A percentile compares a stretch with the other conserved stretches of the same genome.
Evolutionary conservation across 2,329 filamentous ascomycete species (phyloP).

Genomic region (Aspergillus glaucus): DNA sequence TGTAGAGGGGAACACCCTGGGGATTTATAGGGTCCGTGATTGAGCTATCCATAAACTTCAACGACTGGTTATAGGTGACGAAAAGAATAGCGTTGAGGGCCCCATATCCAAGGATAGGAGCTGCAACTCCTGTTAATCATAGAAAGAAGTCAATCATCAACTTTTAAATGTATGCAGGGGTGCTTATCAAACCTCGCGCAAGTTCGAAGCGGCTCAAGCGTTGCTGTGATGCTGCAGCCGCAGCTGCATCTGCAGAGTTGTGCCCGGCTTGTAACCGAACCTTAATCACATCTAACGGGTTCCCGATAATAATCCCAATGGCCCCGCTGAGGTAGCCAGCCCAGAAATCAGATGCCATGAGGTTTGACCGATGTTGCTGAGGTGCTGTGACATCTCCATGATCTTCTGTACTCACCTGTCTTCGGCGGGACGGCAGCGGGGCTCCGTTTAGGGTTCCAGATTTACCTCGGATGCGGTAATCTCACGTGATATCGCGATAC

Average conservation of each 20-base stretch:
- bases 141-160: neutral
- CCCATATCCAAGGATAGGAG: slow-evolving; percentile 82
- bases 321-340: slow-evolving; percentile 85
- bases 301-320: slow-evolving; percentile 79
- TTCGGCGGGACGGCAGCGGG: neutral
- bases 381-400: neutral
- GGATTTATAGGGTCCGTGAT: slow-evolving; percentile 40
- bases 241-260: slow-evolving; percentile 12
- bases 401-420: neutral
- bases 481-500: slow-evolving; percentile 26
- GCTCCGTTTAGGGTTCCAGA: neutral
- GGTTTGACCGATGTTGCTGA: neutral
- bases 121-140: slow-evolving; percentile 59
- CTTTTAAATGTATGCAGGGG: neutral
- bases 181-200: slow-evolving; percentile 29
- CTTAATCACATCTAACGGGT: slow-evolving; percentile 74
- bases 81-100: slow-evolving; percentile 87
- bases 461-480: neutral
- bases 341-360: slow-evolving; percentile 87
- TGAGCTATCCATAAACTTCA: slow-evolving; percentile 51
- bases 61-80: slow-evolving; percentile 81
- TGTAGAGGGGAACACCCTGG: slow-evolving; percentile 49
- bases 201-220: slow-evolving; percentile 30
- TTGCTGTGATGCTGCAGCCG: slow-evolving; percentile 15
- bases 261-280: slow-evolving; percentile 68